These are phyloP conservation scores for Haberlea rhodopensis DNA, from an alignment of 257 asterid genomes.

Conservation along the genomic window DNA sequence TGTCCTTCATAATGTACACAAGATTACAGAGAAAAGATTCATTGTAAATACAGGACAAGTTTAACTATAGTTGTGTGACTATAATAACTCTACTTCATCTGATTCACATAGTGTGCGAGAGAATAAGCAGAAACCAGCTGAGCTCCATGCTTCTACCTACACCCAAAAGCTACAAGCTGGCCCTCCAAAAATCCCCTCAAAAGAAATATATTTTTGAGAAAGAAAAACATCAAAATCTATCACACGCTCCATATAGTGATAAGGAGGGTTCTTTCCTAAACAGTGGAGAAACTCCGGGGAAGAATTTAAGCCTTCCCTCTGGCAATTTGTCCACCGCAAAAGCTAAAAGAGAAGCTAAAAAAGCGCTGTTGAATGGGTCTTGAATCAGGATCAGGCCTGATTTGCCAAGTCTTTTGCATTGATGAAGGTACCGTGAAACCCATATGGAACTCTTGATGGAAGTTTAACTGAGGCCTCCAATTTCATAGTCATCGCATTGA, in stretches of 20 bases:
- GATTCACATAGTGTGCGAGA: constrained; percentile 38
- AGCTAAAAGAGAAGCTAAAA: too few species aligned
- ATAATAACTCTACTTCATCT: not conserved
- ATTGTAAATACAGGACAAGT: not conserved
- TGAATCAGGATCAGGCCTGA: constrained; percentile 43
- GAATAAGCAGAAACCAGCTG: constrained; percentile 76
- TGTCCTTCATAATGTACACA: not conserved
- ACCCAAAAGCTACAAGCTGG: constrained; percentile 88
- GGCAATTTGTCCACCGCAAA: constrained; percentile 57
- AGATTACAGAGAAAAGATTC: not conserved
- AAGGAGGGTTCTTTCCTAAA: constrained; percentile 24
- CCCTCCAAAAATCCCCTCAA: constrained; percentile 51
- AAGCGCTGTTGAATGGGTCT: too few species aligned
- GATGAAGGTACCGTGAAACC: constrained; percentile 91
- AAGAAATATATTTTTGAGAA: constrained; percentile 11
- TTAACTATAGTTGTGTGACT: not conserved
- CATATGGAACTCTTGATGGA: constrained; percentile 92
- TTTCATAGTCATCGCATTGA: constrained; percentile 60
- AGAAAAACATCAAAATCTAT: constrained; percentile 13
- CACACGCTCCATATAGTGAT: constrained; percentile 19
- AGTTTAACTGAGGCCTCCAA: constrained; percentile 68
- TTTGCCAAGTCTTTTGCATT: constrained; percentile 52
- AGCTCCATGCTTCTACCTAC: constrained; percentile 67
- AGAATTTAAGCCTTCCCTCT: constrained; percentile 67
- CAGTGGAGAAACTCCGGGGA: constrained; percentile 79